Conservation (phyloP, 768 basidiomycete genomes). For the Russula brevipes region DNA sequence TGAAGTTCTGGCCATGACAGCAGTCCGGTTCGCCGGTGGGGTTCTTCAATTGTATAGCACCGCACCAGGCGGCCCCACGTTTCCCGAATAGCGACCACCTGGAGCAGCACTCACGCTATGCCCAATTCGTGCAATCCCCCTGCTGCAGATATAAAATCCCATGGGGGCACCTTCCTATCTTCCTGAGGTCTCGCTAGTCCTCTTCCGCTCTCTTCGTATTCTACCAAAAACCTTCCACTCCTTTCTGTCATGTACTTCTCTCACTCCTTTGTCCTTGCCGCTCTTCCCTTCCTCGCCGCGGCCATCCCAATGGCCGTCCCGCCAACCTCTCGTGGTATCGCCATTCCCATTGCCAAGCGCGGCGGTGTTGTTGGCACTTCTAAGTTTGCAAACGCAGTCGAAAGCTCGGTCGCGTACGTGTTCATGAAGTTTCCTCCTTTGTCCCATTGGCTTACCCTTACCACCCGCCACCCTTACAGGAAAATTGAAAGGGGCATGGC, state of each 20-base stretch:
- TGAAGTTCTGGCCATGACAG: too few species aligned
- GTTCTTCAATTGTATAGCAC: too few species aligned
- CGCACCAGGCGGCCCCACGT: too few species aligned
- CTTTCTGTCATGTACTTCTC: conserved; percentile 2
- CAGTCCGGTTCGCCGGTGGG: too few species aligned
- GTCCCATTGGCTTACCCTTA: background rate
- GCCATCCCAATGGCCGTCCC: background rate
- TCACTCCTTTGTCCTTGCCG: background rate
- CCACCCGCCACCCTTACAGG: background rate
- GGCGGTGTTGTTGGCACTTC: background rate
- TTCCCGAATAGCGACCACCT: too few species aligned
- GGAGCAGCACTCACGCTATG: too few species aligned
- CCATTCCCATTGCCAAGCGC: conserved; percentile 9
- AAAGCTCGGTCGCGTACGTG: background rate
- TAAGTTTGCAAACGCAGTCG: too few species aligned
- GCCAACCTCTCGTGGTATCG: background rate
- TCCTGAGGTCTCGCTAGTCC: background rate
- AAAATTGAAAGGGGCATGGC: conserved; percentile 9
- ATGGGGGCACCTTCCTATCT: background rate
- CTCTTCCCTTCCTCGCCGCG: background rate
- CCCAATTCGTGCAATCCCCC: too few species aligned
- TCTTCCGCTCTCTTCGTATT: background rate
- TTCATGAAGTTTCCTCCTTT: too few species aligned
- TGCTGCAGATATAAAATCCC: background rate
- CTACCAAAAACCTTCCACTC: background rate